Conservation (phyloP, 2,329 filamentous ascomycete genomes). For the Fusarium palustre region DNA sequence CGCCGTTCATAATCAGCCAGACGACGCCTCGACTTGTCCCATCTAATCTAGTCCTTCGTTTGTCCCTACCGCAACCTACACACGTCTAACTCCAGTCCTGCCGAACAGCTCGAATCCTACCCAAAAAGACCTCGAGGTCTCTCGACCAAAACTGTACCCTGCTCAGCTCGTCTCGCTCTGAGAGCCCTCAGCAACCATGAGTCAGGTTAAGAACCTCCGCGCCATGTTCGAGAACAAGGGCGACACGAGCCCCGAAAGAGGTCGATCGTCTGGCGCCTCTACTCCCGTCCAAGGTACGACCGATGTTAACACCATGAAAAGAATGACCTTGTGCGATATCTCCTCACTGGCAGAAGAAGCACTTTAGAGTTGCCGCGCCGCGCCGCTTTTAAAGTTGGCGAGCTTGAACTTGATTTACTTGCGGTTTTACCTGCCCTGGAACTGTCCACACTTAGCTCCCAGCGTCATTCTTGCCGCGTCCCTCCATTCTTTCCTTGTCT, state of each 20-base stretch:
- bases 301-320: constrained; percentile 18
- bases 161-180: constrained; percentile 36
- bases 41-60: constrained; percentile 14
- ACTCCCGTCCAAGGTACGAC: constrained; percentile 50
- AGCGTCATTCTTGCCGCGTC: constrained; percentile 31
- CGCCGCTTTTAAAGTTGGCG: constrained; percentile 20
- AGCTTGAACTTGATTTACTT: constrained; percentile 27
- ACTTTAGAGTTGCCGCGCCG: constrained; percentile 18
- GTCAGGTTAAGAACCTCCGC: constrained; percentile 78
- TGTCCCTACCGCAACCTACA: constrained; percentile 19
- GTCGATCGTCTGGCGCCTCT: constrained; percentile 71
- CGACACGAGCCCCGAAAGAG: constrained; percentile 74
- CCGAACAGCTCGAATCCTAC: constrained; percentile 19
- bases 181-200: constrained; percentile 62
- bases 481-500: constrained; percentile 29
- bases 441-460: constrained; percentile 35
- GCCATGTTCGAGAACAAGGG: constrained; percentile 84
- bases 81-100: constrained; percentile 18
- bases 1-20: constrained; percentile 41
- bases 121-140: constrained; percentile 40
- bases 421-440: constrained; percentile 32
- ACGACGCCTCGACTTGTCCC: constrained; percentile 38
- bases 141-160: constrained; percentile 37
- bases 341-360: constrained; percentile 20
- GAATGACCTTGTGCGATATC: constrained; percentile 12